Evolutionary conservation across 495 filamentous ascomycete genomes (phyloP).

Genomic region (Cetradonia linearis): DNA sequence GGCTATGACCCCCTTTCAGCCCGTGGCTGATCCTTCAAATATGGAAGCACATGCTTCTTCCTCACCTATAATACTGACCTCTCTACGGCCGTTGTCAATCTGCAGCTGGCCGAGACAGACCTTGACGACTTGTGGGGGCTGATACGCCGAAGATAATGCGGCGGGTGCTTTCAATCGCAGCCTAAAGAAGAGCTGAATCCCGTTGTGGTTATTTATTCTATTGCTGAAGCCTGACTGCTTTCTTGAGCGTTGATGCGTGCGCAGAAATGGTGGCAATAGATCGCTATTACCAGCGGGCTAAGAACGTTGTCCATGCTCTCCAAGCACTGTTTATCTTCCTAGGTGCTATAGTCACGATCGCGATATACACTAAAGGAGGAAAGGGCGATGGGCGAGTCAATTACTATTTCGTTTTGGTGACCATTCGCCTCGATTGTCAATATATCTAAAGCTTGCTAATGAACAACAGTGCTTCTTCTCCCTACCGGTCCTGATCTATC

Average conservation of each 20-base stretch:
- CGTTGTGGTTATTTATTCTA: background rate
- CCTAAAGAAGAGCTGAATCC: background rate
- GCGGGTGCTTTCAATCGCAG: background rate
- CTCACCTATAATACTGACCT: background rate
- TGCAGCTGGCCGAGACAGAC: constrained; percentile 8
- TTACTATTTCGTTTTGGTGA: constrained; percentile 72
- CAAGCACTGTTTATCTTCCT: constrained; percentile 63
- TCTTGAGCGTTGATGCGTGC: background rate
- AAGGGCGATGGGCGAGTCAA: constrained; percentile 57
- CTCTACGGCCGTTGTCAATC: background rate
- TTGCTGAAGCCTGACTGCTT: background rate
- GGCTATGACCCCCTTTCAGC: constrained; percentile 6
- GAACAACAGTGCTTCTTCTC: constrained; percentile 67
- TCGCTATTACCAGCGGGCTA: constrained; percentile 23
- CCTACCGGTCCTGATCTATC: constrained; percentile 72
- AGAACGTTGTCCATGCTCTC: constrained; percentile 40
- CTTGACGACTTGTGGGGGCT: background rate
- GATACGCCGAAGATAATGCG: background rate
- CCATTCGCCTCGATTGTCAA: constrained; percentile 19
- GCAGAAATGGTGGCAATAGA: constrained; percentile 9
- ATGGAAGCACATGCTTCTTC: constrained; percentile 7
- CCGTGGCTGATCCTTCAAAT: background rate
- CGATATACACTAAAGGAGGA: constrained; percentile 55
- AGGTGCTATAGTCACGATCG: constrained; percentile 61
- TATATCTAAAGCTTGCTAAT: background rate